Percentiles rank a stretch among this genome's conserved stretches.
Evolutionary conservation across 345 rosid genomes (phyloP).

Genomic region (Moricandia moricandioides): DNA sequence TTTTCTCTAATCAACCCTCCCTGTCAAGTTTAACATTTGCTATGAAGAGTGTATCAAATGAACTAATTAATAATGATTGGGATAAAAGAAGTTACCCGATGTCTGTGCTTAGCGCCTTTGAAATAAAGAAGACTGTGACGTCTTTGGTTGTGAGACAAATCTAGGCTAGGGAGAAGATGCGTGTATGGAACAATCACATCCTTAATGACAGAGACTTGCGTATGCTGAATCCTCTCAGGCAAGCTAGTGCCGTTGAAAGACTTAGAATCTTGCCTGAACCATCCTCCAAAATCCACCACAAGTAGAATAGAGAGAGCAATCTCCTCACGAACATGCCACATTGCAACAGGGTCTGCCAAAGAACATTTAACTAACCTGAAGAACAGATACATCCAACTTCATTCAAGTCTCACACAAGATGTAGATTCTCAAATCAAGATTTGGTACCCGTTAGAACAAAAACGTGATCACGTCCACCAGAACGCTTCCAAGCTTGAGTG

Average conservation of each 20-base stretch:
- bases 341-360: conserved; percentile 99
- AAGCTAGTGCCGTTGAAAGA: conserved; percentile 52
- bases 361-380: conserved; percentile 75
- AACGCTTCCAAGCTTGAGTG: conserved; percentile 73
- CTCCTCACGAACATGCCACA: conserved; percentile 92
- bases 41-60: not conserved
- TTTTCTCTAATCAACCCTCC: conserved; percentile 85
- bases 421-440: no score
- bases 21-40: conserved; percentile 33
- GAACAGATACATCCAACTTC: conserved; percentile 36
- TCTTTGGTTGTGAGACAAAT: conserved; percentile 53
- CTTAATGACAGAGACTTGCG: conserved; percentile 89
- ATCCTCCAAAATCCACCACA: conserved; percentile 98
- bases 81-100: conserved; percentile 51
- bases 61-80: not conserved
- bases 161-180: conserved; percentile 72
- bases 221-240: conserved; percentile 62
- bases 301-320: conserved; percentile 78
- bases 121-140: conserved; percentile 80
- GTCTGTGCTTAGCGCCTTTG: conserved; percentile 94
- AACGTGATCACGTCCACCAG: conserved; percentile 86
- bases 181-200: conserved; percentile 96
- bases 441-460: conserved; percentile 80
- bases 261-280: conserved; percentile 81
- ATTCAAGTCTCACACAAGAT: no score